Evolutionary conservation across 2,329 filamentous ascomycete species (phyloP).

Genomic region (Colletotrichum sublineola): DNA sequence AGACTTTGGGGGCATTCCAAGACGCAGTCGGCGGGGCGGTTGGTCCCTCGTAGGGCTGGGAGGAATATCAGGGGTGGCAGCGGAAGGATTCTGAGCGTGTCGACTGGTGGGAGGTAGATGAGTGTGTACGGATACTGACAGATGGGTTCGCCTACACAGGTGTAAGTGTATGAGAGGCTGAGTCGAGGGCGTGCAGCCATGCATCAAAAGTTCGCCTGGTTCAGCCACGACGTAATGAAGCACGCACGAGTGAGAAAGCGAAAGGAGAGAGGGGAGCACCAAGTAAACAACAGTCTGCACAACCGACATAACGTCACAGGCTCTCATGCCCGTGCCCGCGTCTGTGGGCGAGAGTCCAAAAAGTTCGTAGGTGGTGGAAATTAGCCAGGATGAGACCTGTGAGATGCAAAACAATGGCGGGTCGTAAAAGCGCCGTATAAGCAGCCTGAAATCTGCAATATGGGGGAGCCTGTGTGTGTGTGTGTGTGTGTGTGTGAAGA

Average conservation of each 20-base stretch:
- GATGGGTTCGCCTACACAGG: constrained; percentile 2
- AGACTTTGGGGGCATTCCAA: constrained; percentile 30
- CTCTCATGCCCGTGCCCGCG: not conserved
- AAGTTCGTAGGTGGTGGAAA: not conserved
- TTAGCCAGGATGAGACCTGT: constrained; percentile 3
- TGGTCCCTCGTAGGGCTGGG: constrained; percentile 40
- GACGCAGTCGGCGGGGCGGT: constrained; percentile 22
- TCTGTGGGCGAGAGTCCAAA: not conserved
- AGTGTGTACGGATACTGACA: not conserved
- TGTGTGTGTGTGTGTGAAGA: not conserved
- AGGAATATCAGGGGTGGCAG: constrained; percentile 37
- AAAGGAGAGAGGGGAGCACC: not conserved
- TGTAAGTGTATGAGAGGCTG: constrained; percentile 18
- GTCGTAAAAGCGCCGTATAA: not conserved
- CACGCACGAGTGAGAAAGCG: not conserved
- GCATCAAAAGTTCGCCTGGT: constrained; percentile 7
- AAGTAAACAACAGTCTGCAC: not conserved
- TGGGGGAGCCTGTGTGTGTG: not conserved
- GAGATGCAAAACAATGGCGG: constrained; percentile 4
- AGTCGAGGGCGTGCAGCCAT: not conserved
- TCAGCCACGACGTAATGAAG: constrained; percentile 13
- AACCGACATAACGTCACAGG: constrained; percentile 17
- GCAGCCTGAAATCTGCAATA: not conserved
- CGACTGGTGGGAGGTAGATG: constrained; percentile 14
- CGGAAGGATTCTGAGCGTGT: constrained; percentile 40